Conservation (phyloP, 2,329 filamentous ascomycete genomes). For the Calonectria hongkongensis region DNA sequence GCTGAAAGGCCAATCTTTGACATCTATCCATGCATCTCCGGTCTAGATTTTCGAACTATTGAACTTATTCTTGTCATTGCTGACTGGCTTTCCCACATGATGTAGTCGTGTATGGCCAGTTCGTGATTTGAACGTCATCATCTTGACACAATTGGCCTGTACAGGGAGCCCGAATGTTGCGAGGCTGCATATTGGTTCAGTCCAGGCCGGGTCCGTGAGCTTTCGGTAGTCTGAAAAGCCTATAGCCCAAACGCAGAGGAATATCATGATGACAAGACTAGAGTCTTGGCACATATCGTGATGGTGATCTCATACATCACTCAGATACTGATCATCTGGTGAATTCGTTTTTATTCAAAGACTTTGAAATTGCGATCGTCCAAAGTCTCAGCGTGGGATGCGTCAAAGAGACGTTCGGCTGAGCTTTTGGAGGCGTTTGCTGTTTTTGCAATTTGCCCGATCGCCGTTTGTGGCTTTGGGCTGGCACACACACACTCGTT, state of each 20-base stretch:
- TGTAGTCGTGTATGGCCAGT: background rate
- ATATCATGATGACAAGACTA: constrained; percentile 8
- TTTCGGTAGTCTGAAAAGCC: background rate
- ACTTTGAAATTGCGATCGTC: background rate
- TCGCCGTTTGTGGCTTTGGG: background rate
- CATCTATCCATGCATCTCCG: background rate
- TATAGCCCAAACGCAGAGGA: background rate
- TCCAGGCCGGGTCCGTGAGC: background rate
- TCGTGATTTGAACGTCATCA: background rate
- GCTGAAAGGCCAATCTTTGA: background rate
- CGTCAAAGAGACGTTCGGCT: background rate
- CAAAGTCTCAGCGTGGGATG: background rate
- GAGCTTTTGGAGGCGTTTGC: background rate
- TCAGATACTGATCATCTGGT: background rate
- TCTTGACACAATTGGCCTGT: background rate
- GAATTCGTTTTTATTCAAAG: background rate
- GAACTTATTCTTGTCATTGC: constrained; percentile 33
- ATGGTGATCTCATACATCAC: too few species aligned
- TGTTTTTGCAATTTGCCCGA: background rate
- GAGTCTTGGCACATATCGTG: background rate
- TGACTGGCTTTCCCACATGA: background rate
- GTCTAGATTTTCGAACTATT: constrained; percentile 34
- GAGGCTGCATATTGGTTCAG: background rate
- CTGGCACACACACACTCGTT: background rate
- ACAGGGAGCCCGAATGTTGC: background rate